phyloP scores from a whole-genome alignment of 2,329 filamentous ascomycete genomes.

The Pseudocercospora eumusae region DNA sequence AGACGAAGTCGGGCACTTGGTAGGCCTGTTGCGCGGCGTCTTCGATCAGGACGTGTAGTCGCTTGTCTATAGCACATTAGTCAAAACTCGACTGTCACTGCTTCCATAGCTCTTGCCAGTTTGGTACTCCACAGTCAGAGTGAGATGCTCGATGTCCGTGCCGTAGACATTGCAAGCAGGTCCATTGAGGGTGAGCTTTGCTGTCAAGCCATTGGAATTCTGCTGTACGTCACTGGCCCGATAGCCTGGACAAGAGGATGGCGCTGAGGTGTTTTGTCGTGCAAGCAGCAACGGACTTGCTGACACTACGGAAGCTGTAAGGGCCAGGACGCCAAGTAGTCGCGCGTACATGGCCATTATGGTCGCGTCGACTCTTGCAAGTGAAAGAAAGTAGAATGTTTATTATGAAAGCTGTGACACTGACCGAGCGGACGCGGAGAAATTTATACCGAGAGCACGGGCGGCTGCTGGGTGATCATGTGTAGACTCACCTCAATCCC shows the following conservation, averaged over 20 bases:
- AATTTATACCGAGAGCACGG: conserved; percentile 19
- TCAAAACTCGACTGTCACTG: background rate
- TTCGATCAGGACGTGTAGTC: conserved; percentile 74
- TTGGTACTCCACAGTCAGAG: conserved; percentile 62
- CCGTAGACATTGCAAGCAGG: conserved; percentile 63
- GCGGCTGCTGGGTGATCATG: background rate
- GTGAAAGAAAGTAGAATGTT: background rate
- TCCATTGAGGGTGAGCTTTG: conserved; percentile 69
- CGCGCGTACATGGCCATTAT: conserved; percentile 25
- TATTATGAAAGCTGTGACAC: conserved; percentile 5
- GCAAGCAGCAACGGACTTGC: conserved; percentile 26
- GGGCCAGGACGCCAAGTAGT: conserved; percentile 22
- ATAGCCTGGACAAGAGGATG: conserved; percentile 64
- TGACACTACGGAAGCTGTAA: conserved; percentile 20
- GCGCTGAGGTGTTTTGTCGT: conserved; percentile 25
- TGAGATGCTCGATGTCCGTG: conserved; percentile 58
- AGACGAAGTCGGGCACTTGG: conserved; percentile 69
- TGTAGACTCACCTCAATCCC: background rate
- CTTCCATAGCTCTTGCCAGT: conserved; percentile 49
- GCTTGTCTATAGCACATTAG: conserved; percentile 39
- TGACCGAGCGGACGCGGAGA: conserved; percentile 8
- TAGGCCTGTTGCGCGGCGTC: conserved; percentile 70
- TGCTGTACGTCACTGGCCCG: conserved; percentile 61
- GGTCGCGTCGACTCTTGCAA: background rate
- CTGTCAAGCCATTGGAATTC: conserved; percentile 61